These are phyloP conservation scores for Daedaleopsis nitida DNA, from an alignment of 768 basidiomycete genomes.

Conservation along the genomic window DNA sequence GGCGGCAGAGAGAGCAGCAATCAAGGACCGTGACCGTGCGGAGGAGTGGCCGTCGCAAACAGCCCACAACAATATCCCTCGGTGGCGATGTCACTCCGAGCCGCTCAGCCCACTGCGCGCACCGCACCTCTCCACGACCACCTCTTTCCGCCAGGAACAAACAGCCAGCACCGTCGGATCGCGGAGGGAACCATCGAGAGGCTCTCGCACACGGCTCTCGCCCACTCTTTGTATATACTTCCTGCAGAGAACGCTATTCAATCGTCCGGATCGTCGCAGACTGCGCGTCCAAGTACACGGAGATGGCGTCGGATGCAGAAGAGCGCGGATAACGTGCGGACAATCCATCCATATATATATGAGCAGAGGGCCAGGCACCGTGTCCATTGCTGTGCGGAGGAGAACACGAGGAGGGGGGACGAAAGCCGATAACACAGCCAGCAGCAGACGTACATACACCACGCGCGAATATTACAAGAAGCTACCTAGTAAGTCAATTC, in stretches of 20 bases:
- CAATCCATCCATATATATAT: not conserved
- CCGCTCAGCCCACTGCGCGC: not conserved
- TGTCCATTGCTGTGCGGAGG: not conserved
- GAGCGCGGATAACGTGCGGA: not conserved
- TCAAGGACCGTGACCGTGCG: conserved; percentile 1
- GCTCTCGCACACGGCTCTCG: not conserved
- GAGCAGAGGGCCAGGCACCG: not conserved
- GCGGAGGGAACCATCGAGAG: not conserved
- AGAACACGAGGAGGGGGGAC: not conserved
- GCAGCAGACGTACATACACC: conserved; percentile 12
- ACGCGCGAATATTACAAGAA: conserved; percentile 18
- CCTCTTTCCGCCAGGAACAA: not conserved
- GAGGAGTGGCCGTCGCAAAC: conserved; percentile 12
- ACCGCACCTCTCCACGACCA: not conserved
- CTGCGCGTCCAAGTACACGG: not conserved
- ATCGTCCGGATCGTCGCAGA: not conserved
- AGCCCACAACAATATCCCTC: not conserved
- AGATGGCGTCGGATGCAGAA: not conserved
- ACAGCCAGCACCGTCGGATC: not conserved
- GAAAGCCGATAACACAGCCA: conserved; percentile 3
- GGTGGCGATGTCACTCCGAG: not conserved
- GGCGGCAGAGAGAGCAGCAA: not conserved
- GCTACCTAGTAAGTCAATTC: conserved; percentile 39
- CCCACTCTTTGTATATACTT: not conserved
- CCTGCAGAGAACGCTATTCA: not conserved